A percentile compares a stretch with the other conserved stretches of the same genome.
Evolutionary conservation across 768 basidiomycete species (phyloP).

Genomic region (Nidularia pulvinata): DNA sequence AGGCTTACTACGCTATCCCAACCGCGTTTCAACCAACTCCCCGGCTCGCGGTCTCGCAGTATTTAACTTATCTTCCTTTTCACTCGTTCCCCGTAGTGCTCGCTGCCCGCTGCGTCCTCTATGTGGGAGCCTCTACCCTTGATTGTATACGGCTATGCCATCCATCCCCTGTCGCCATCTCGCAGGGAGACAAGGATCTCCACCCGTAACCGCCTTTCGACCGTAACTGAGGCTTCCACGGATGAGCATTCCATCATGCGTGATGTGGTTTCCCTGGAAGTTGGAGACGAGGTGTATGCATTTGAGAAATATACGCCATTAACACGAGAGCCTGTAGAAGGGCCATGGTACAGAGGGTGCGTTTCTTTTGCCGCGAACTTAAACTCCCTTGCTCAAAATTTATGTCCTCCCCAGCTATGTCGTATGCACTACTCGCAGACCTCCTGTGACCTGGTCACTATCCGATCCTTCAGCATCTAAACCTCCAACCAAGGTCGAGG

Average conservation of each 20-base stretch:
- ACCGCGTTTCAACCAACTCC: background rate
- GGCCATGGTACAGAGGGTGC: constrained; percentile 94
- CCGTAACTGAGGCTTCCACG: constrained; percentile 60
- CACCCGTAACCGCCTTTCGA: constrained; percentile 54
- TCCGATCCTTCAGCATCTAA: constrained; percentile 59
- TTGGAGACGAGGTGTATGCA: constrained; percentile 97
- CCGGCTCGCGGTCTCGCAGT: too few species aligned
- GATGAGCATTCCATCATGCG: constrained; percentile 66
- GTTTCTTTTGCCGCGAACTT: constrained; percentile 24
- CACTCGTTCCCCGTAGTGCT: background rate
- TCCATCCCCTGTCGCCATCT: constrained; percentile 79
- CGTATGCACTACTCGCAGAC: constrained; percentile 77
- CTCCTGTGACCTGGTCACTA: constrained; percentile 65
- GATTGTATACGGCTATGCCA: constrained; percentile 90
- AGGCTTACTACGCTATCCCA: background rate
- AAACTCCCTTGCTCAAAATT: constrained; percentile 4
- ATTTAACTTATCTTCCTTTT: too few species aligned
- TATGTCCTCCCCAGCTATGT: constrained; percentile 60
- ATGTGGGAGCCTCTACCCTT: constrained; percentile 58
- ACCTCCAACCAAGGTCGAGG: constrained; percentile 62
- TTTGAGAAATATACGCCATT: constrained; percentile 88
- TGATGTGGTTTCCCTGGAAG: constrained; percentile 85
- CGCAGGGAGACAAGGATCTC: constrained; percentile 71
- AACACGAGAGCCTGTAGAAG: constrained; percentile 68
- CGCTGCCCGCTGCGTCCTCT: background rate